Percentiles rank a stretch among this genome's conserved stretches.
These are phyloP conservation scores for Ustilago crameri DNA, from an alignment of 1,284 basidiomycete genomes.

Conservation along the genomic window DNA sequence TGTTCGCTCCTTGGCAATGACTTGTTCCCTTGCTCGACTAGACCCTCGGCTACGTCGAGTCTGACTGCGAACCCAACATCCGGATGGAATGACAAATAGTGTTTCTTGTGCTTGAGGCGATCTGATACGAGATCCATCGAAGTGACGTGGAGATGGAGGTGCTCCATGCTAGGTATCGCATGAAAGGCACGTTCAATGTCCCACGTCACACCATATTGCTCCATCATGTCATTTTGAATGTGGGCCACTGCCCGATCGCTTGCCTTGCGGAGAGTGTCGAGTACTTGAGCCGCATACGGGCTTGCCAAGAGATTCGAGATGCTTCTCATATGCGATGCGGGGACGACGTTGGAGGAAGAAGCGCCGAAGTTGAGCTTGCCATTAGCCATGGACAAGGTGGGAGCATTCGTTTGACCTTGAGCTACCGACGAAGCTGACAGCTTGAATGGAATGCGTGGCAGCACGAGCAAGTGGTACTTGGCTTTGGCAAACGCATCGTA, in stretches of 20 bases:
- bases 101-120: slow-evolving; percentile 82
- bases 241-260: slow-evolving; percentile 67
- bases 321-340: slow-evolving; percentile 46
- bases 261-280: slow-evolving; percentile 36
- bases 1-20: slow-evolving; percentile 18
- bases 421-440: neutral
- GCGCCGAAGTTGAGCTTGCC: slow-evolving; percentile 51
- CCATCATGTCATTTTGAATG: slow-evolving; percentile 84
- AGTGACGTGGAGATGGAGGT: slow-evolving; percentile 71
- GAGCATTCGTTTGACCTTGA: neutral
- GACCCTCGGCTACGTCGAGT: slow-evolving; percentile 72
- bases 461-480: slow-evolving; percentile 52
- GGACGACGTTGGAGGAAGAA: slow-evolving; percentile 31
- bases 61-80: slow-evolving; percentile 85
- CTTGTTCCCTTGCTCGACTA: slow-evolving; percentile 11
- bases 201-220: slow-evolving; percentile 61
- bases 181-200: slow-evolving; percentile 79
- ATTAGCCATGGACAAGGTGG: slow-evolving; percentile 23
- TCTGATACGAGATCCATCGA: slow-evolving; percentile 82
- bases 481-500: slow-evolving; percentile 86
- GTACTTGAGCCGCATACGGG: slow-evolving; percentile 46
- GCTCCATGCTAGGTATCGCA: slow-evolving; percentile 75
- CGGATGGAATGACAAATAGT: slow-evolving; percentile 94
- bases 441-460: slow-evolving; percentile 50
- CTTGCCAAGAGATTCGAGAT: slow-evolving; percentile 51